Base-by-base conservation (phyloP, 371 early-diverging fungal species). In the Mortierella sp. region DNA sequence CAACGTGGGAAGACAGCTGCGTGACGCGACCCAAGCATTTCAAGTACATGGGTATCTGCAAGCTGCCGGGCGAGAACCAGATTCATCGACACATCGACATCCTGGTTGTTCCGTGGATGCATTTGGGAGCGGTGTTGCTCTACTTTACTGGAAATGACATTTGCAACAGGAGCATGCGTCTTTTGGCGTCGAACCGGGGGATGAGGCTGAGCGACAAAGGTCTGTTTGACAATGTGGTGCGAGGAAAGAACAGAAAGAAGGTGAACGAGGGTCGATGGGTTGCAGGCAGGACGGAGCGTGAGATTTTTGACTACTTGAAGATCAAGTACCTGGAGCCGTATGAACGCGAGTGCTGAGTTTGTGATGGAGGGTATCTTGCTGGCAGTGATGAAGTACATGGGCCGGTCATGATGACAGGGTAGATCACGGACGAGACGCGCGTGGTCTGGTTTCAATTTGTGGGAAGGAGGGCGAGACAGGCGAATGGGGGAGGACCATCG, bases 21-120 rank as follows among this genome's bases (percentile, higher is more conserved):
- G 74, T 63, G 2, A 68, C 78, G 21, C 16, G 35, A 7, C 76
- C 71, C 14, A 81, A 84, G 60, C 86, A 85, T 60, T 82, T 82
- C 86, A 85, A 85, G 71, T 85, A 85, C 71, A 85, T 85, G 86
- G 86, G 86, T 1, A 81, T 85, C 46, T 85, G 86, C 70, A 70
- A 71, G 43, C 63, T 85, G 14, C 74, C 78, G 21, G 81, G 81
- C n/a, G 72, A 76, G 21, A 54, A 56, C 41, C 27, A 70, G 43
- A 65, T 73, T 8, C 77, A 85, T 43, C 86, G 38, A 48, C 86
- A 82, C 43, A 85, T 85, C 38, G 86, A 85, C 32, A 85, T 85
- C 48, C 60, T 85, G 27, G 82, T 85, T 6, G 86, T 82, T 11
- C 86, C 86, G 0, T 79, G 79, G 82, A 71, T 68, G 11, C 82